A percentile compares a stretch with the other conserved stretches of the same genome.
These are phyloP conservation scores for Phytophthora cryptogea DNA, from an alignment of 352 stramenopile genomes.

Conservation along the genomic window DNA sequence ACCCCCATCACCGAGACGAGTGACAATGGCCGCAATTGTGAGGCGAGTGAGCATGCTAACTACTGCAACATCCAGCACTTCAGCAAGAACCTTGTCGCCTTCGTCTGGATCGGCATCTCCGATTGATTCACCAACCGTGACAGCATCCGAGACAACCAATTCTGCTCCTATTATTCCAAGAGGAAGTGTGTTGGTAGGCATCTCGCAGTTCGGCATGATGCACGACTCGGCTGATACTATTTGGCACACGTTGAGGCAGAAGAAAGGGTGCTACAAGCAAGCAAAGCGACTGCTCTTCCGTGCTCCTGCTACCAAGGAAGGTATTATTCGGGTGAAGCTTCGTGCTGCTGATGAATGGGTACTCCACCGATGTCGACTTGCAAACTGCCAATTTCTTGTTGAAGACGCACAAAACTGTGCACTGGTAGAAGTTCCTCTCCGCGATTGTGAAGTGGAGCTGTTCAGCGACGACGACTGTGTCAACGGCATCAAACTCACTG, in stretches of 20 bases:
- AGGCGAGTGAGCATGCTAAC: slow-evolving; percentile 29
- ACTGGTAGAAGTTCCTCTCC: slow-evolving; percentile 46
- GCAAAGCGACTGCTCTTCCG: slow-evolving; percentile 62
- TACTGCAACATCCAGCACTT: slow-evolving; percentile 13
- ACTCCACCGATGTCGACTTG: slow-evolving; percentile 35
- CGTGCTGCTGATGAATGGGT: slow-evolving; percentile 44
- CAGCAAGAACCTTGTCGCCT: slow-evolving; percentile 14
- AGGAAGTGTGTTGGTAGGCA: slow-evolving; percentile 59
- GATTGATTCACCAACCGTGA: neutral
- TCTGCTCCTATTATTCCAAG: slow-evolving; percentile 38
- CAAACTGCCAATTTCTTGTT: slow-evolving; percentile 45
- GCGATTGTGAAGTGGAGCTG: slow-evolving; percentile 52
- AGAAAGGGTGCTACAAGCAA: slow-evolving; percentile 51
- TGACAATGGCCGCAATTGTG: slow-evolving; percentile 28
- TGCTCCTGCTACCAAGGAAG: slow-evolving; percentile 44
- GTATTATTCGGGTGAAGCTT: slow-evolving; percentile 42
- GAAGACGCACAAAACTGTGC: slow-evolving; percentile 13
- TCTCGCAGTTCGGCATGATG: slow-evolving; percentile 63
- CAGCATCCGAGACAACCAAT: slow-evolving; percentile 5
- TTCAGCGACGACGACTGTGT: slow-evolving; percentile 43
- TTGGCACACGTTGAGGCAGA: slow-evolving; percentile 66
- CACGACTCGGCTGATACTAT: slow-evolving; percentile 74
- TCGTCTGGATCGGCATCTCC: slow-evolving; percentile 8
- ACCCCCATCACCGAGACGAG: slow-evolving; percentile 5
- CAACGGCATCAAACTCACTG: slow-evolving; percentile 57